phyloP scores from a whole-genome alignment of 2,329 filamentous ascomycete genomes.

The Periconia sp. region DNA sequence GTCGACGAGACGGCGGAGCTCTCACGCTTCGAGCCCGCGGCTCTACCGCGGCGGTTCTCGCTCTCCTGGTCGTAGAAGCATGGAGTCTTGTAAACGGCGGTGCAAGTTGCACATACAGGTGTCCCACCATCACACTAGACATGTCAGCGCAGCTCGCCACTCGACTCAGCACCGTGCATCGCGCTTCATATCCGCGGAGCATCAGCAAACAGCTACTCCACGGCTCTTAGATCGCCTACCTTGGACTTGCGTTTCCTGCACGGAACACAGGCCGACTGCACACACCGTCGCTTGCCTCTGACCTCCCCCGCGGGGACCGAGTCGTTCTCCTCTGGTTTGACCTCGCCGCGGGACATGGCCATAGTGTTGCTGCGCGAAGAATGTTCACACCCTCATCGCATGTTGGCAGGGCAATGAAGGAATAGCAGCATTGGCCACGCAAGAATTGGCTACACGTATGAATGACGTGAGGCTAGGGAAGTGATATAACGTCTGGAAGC shows the following conservation, averaged over 20 bases:
- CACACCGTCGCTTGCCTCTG: conserved; percentile 43
- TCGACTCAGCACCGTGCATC: conserved; percentile 3
- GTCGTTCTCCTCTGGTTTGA: conserved; percentile 28
- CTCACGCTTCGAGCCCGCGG: conserved; percentile 40
- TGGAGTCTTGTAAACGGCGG: conserved; percentile 57
- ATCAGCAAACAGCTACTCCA: neutral
- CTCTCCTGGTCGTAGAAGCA: conserved; percentile 58
- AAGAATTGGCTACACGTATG: conserved; percentile 12
- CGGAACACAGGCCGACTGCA: conserved; percentile 54
- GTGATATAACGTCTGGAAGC: no score
- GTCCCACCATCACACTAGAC: conserved; percentile 56
- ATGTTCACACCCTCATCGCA: conserved; percentile 4
- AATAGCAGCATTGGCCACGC: conserved; percentile 8
- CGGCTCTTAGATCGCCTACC: conserved; percentile 32
- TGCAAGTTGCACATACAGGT: conserved; percentile 58
- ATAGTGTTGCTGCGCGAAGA: conserved; percentile 30
- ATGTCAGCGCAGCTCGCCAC: neutral
- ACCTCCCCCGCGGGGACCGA: conserved; percentile 23
- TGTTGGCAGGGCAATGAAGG: neutral
- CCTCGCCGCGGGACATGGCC: conserved; percentile 38
- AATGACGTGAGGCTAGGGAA: conserved; percentile 22
- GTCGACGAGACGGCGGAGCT: conserved; percentile 19
- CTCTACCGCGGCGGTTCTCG: conserved; percentile 52
- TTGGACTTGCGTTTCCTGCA: conserved; percentile 59
- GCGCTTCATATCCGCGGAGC: conserved; percentile 9